Base-by-base conservation (phyloP, 306 rosid species). In the Clitoria ternatea region DNA sequence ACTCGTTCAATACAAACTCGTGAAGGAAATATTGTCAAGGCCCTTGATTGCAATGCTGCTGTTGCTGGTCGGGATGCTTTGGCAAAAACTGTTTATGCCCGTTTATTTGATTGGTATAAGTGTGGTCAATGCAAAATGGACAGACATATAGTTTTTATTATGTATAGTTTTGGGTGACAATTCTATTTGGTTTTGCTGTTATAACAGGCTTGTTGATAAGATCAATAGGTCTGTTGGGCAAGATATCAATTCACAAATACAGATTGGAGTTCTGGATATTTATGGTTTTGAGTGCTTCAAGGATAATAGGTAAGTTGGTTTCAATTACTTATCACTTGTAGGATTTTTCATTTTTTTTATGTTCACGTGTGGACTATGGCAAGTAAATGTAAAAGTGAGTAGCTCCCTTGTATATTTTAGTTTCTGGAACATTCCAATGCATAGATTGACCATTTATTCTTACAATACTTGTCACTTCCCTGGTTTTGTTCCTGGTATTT, bases 201-300 rank as follows among this genome's bases (percentile, higher is more conserved):
- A 10, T 82, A 62, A 49, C 96, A 94, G 99, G 99, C 96, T 94
- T 73, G 99, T 94, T 79, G 96, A 87, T 61, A 94, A 91, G 80
- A 91, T 94, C 73, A 94, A 94, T 75, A 86, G 74, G 61, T 86
- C 97, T 73, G 97, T 91, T 33, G 99, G 97, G 73, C 99, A 91
- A 84, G 99, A 94, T 72, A 63, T 40, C 69, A 89, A 85, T 83
- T 94, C 97, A 66, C 76, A 26, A 74, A 57, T 83, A 19, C 97
- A 91, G 77, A 91, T 94, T 54, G 99, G 99, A 76, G 92, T 94
- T 30, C 60, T 94, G 88, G 99, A 94, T 84, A 94, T 94, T 76
- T 91, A 94, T 60, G 99, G 99, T 65, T 94, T 94, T 79, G 99
- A 94, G 76, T 94, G 99, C 84, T 94, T 94, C 22, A 94, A 89